phyloP scores from a whole-genome alignment of 805 yeast genomes.

The Yarrowia bubula region DNA sequence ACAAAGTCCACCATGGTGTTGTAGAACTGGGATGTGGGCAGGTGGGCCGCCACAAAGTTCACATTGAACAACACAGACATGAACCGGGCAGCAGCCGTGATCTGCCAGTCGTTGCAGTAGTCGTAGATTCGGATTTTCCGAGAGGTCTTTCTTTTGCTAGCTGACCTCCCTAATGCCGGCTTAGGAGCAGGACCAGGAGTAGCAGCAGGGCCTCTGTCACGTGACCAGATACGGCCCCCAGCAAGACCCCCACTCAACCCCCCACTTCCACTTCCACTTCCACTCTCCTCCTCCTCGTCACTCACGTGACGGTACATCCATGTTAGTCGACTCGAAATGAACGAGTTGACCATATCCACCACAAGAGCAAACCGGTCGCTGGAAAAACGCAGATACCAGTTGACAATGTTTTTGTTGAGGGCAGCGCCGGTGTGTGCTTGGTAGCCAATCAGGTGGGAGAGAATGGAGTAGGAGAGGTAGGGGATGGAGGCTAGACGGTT shows the following conservation, averaged over 20 bases:
- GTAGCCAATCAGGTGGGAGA: constrained; percentile 11
- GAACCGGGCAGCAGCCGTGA: constrained; percentile 62
- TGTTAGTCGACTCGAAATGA: constrained; percentile 2
- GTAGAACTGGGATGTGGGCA: constrained; percentile 55
- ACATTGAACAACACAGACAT: constrained; percentile 57
- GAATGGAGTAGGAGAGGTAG: constrained; percentile 5
- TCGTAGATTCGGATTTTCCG: constrained; percentile 45
- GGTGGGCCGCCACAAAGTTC: constrained; percentile 41
- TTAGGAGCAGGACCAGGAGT: background rate
- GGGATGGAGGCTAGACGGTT: background rate
- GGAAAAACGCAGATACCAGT: constrained; percentile 16
- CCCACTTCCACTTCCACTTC: background rate
- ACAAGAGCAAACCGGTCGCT: background rate
- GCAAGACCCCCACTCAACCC: background rate
- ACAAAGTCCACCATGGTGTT: constrained; percentile 79
- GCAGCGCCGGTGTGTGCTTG: constrained; percentile 13
- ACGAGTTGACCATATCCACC: constrained; percentile 16
- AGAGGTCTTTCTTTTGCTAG: background rate
- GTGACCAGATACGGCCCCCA: background rate
- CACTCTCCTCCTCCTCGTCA: background rate
- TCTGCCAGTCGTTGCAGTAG: constrained; percentile 81
- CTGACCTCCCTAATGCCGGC: background rate
- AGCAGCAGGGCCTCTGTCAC: constrained; percentile 3
- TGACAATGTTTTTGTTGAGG: constrained; percentile 25
- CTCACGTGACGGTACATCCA: background rate